A percentile compares a stretch with the other conserved stretches of the same genome.
Evolutionary conservation across 768 basidiomycete genomes (phyloP).

Genomic region (Collybiopsis luxurians): DNA sequence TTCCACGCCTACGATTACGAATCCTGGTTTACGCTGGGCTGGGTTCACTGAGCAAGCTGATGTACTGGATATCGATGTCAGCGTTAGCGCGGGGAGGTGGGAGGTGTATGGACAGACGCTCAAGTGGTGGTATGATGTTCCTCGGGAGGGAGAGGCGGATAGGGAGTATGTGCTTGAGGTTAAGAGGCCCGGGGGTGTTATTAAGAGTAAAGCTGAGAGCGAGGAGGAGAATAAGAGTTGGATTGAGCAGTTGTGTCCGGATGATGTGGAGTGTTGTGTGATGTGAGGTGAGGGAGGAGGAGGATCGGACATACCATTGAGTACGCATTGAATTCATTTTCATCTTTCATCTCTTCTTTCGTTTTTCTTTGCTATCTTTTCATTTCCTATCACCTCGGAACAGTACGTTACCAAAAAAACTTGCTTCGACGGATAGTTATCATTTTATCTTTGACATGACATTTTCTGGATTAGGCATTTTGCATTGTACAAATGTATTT

Average conservation of each 20-base stretch:
- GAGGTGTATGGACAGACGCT: constrained; percentile 45
- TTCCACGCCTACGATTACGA: constrained; percentile 9
- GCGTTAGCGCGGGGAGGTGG: constrained; percentile 41
- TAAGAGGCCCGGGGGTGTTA: constrained; percentile 26
- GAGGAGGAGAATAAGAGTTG: constrained; percentile 2
- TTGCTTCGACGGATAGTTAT: no score
- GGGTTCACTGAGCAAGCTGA: constrained; percentile 16
- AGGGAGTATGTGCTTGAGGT: constrained; percentile 38
- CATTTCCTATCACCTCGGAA: no score
- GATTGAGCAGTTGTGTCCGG: constrained; percentile 21
- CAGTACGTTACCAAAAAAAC: no score
- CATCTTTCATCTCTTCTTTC: no score
- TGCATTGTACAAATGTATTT: no score
- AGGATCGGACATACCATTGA: no score
- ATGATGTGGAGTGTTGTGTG: not conserved
- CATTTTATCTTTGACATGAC: no score
- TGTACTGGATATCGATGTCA: constrained; percentile 44
- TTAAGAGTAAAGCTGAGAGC: constrained; percentile 16
- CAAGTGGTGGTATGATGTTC: constrained; percentile 54
- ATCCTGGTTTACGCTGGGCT: constrained; percentile 14
- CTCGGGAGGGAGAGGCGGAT: constrained; percentile 25
- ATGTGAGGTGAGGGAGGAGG: no score
- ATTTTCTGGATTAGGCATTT: no score
- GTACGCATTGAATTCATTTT: no score
- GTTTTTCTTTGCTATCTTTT: no score